phyloP scores from a whole-genome alignment of 768 basidiomycete genomes.

The Termitomyces sp. region DNA sequence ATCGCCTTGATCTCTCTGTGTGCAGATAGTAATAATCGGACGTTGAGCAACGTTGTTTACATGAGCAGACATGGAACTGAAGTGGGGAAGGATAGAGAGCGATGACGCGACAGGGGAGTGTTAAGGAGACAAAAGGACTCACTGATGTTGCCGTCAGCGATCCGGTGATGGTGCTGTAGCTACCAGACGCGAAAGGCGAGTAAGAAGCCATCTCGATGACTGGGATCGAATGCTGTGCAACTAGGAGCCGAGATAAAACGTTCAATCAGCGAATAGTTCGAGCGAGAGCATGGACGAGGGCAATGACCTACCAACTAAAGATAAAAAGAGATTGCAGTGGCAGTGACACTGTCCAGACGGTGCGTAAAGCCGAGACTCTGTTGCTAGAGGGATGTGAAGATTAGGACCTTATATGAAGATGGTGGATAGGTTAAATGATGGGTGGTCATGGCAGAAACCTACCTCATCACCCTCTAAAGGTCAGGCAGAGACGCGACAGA shows the following conservation, averaged over 20 bases:
- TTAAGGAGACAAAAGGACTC: conserved; percentile 3
- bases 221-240: conserved; percentile 13
- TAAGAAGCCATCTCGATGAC: conserved; percentile 9
- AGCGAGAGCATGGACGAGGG: neutral
- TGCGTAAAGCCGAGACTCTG: neutral
- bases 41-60: conserved; percentile 11
- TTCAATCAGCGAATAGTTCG: neutral
- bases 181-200: conserved; percentile 7
- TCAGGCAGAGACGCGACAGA: conserved; percentile 6
- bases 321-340: neutral
- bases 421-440: conserved; percentile 11
- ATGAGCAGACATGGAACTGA: neutral
- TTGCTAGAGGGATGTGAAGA: conserved; percentile 7
- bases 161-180: conserved; percentile 11
- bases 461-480: conserved; percentile 11
- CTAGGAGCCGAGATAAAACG: conserved; percentile 5
- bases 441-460: conserved; percentile 4
- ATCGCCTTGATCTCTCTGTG: conserved; percentile 32
- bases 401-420: conserved; percentile 9
- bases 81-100: neutral
- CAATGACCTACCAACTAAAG: neutral
- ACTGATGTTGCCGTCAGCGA: conserved; percentile 7
- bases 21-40: conserved; percentile 15
- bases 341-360: neutral
- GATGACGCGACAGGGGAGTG: neutral